Evolutionary conservation across 768 basidiomycete genomes (phyloP), one percentile per base, ranked within the genome.

Genomic region (Postia placenta): DNA sequence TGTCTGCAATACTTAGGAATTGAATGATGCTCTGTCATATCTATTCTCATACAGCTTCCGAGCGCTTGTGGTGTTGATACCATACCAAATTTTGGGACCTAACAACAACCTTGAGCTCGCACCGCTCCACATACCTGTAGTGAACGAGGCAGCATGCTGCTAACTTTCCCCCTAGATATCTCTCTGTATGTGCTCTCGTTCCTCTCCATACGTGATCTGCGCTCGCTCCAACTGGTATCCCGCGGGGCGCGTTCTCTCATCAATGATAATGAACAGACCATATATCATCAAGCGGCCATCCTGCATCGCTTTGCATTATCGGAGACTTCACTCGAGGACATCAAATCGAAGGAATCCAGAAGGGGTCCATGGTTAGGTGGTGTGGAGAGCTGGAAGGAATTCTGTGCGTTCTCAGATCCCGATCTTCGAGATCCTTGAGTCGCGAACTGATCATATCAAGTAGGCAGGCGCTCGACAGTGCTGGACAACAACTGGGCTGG

Each of bases 401-500:
- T 61, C 9, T 59, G 58, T 53, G 47, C 25, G 57, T 42, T 9
- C 24, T 23, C 4, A n/a, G n/a, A n/a, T n/a, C n/a, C n/a, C n/a
- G n/a, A n/a, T n/a, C n/a, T n/a, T n/a, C n/a, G 6, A 26, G 40
- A 25, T 40, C 27, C 2, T 23, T 1, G 11, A 23, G 27, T 22
- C 9, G n/a, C 11, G n/a, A n/a, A n/a, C n/a, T n/a, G n/a, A n/a
- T n/a, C 33, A 15, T 22, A 17, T 22, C 7, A 25, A 9, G 6
- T 36, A 58, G 56, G 51, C 35, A 42, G 56, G 12, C 33, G 54
- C 26, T 53, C 50, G 38, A 25, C 41, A 17, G 37, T 42, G 1
- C n/a, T 58, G 4, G 56, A 59, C 28, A 52, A 41, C 15, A 57
- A 56, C 45, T 61, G 60, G 60, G 48, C 54, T 14, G 58, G 60